Evolutionary conservation across 805 yeast species (phyloP), one percentile per base, ranked within the genome.

Genomic region (Teunomyces funiuensis): DNA sequence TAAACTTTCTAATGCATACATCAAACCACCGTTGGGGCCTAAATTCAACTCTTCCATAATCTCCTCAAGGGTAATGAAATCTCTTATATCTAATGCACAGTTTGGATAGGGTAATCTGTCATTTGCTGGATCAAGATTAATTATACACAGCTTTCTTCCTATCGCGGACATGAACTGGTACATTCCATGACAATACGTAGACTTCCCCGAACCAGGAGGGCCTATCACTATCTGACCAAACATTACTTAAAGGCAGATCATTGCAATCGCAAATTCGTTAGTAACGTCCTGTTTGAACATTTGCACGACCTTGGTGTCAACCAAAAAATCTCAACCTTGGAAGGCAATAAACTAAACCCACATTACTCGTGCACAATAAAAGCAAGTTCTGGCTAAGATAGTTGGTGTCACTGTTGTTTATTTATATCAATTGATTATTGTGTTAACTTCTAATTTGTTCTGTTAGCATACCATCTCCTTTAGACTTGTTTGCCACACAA

Each of bases 171-270:
- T 74, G 62, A 93, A 93, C 68, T 93, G 98, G 49, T 77, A 77
- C 81, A 91, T 81, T 31, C 99, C 99, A 60, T 82, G 73, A 61
- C 97, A 90, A 60, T 88, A 93, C 0, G 99, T 95, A 0, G 97
- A 87, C 57, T 93, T 93, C 1, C 99, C 99, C 0, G 96, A 77
- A 1, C 99, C 99, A 0, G 99, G 99, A 0, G 99, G 98, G 0
- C 99, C 99, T 28, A 93, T 88, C 7, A 91, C 90, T 7, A 93
- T 79, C 65, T 93, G 97, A 3, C 95, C 97, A 62, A 86, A 86
- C 76, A 71, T 71, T 37, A 14, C 18, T 36, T 28, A 3, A 17
- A n/a, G n/a, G n/a, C n/a, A n/a, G n/a, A n/a, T n/a, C 19, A 20
- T 11, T 31, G 25, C 34, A 30, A 13, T 30, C 33, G 33, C 23